Percentiles rank a stretch among this genome's conserved stretches.
These are phyloP conservation scores for Fusarium neocosmosporiellum DNA, from an alignment of 2,329 filamentous ascomycete genomes.

Conservation along the genomic window DNA sequence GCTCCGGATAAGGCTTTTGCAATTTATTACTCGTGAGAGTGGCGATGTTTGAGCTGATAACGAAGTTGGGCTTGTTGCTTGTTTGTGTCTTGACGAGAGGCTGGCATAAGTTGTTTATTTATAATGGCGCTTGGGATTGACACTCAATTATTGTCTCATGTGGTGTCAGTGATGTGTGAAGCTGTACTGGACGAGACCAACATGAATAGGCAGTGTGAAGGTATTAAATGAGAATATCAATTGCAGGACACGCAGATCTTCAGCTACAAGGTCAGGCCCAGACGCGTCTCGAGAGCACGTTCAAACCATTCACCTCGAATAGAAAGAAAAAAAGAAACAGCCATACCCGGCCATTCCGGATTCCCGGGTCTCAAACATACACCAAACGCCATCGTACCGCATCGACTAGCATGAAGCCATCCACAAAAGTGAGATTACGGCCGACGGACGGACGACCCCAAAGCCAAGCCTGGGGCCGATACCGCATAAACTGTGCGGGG, in stretches of 20 bases:
- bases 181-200: background rate
- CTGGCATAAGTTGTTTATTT: too few relatives aligned
- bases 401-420: background rate
- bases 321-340: too few relatives aligned
- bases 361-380: background rate
- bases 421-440: background rate
- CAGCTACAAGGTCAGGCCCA: background rate
- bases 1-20: background rate
- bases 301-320: background rate
- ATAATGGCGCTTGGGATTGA: too few relatives aligned
- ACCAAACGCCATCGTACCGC: background rate
- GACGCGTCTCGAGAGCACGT: background rate
- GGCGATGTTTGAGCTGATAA: background rate
- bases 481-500: constrained; percentile 33
- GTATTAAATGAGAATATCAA: background rate
- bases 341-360: background rate
- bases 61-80: too few relatives aligned
- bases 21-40: background rate
- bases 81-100: too few relatives aligned
- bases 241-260: background rate
- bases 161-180: background rate
- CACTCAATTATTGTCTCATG: background rate
- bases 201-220: background rate
- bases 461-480: constrained; percentile 14
- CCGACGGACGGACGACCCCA: background rate